Percentiles rank a stretch among this genome's conserved stretches.
These are phyloP conservation scores for Fusarium sp. DNA, from an alignment of 2,329 filamentous ascomycete genomes.

Conservation along the genomic window DNA sequence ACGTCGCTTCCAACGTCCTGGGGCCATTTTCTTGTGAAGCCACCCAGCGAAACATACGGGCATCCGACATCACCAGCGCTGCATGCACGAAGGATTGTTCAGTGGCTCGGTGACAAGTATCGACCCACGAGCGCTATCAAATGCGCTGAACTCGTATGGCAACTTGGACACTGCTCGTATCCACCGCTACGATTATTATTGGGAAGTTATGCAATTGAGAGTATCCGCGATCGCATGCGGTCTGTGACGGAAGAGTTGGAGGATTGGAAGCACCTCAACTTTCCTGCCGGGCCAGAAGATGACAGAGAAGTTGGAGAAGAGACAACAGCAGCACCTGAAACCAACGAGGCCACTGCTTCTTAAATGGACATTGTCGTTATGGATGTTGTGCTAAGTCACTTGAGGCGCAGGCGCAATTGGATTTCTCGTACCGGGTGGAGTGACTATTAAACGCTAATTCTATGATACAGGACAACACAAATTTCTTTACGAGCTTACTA, in stretches of 20 bases:
- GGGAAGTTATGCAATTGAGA: conserved; percentile 95
- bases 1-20: conserved; percentile 77
- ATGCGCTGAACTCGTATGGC: conserved; percentile 93
- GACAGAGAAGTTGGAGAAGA: conserved; percentile 42
- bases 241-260: conserved; percentile 95
- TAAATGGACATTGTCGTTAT: conserved; percentile 5
- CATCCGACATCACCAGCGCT: conserved; percentile 83
- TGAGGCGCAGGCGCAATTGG: neutral
- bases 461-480: conserved; percentile 13
- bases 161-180: conserved; percentile 93
- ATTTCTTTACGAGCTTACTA: conserved; percentile 26
- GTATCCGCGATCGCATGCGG: conserved; percentile 87
- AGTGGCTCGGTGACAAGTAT: conserved; percentile 93
- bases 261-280: conserved; percentile 90
- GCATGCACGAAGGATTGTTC: conserved; percentile 90
- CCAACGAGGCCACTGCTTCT: conserved; percentile 23
- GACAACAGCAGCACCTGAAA: conserved; percentile 6
- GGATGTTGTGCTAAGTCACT: neutral
- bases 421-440: conserved; percentile 6
- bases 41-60: conserved; percentile 83
- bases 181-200: conserved; percentile 88
- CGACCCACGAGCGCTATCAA: conserved; percentile 88
- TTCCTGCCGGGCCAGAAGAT: conserved; percentile 55
- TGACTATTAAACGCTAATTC: conserved; percentile 8
- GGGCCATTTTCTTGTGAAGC: conserved; percentile 92